Conservation (phyloP, 768 basidiomycete species). For the Boletus insuetus region DNA sequence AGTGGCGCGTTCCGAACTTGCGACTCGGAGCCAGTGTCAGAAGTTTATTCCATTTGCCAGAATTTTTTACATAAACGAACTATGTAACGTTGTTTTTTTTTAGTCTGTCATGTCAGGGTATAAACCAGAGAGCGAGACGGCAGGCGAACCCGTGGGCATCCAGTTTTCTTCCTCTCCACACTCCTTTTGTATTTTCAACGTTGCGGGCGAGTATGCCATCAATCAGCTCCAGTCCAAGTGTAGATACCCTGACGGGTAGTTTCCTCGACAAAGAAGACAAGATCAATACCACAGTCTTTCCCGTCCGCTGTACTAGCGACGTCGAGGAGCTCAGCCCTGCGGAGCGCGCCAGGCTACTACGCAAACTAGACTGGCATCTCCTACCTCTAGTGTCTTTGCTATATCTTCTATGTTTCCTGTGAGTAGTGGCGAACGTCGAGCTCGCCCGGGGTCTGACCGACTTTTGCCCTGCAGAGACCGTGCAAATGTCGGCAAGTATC, state of each 20-base stretch:
- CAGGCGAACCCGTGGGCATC: not conserved
- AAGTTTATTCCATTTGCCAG: not conserved
- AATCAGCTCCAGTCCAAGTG: not conserved
- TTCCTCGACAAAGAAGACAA: slow-evolving; percentile 12
- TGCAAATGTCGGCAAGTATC: slow-evolving; percentile 40
- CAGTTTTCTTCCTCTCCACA: not conserved
- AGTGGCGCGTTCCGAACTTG: no score
- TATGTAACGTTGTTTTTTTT: not conserved
- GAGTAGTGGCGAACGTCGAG: slow-evolving; percentile 16
- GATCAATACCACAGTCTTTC: not conserved
- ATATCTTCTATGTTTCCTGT: slow-evolving; percentile 47
- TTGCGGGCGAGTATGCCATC: slow-evolving; percentile 14
- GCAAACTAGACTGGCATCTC: slow-evolving; percentile 45
- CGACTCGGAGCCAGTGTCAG: not conserved
- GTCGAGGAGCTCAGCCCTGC: slow-evolving; percentile 6
- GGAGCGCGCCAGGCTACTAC: slow-evolving; percentile 29
- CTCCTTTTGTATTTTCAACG: slow-evolving; percentile 3
- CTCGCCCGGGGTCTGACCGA: not conserved
- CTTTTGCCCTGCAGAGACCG: slow-evolving; percentile 35
- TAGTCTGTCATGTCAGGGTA: not conserved
- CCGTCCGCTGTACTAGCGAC: not conserved
- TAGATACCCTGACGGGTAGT: not conserved
- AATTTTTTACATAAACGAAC: not conserved
- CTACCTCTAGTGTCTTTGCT: slow-evolving; percentile 44
- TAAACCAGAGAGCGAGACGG: not conserved